These are phyloP conservation scores for Penicilliopsis zonata DNA, from an alignment of 495 filamentous ascomycete genomes.

Conservation along the genomic window DNA sequence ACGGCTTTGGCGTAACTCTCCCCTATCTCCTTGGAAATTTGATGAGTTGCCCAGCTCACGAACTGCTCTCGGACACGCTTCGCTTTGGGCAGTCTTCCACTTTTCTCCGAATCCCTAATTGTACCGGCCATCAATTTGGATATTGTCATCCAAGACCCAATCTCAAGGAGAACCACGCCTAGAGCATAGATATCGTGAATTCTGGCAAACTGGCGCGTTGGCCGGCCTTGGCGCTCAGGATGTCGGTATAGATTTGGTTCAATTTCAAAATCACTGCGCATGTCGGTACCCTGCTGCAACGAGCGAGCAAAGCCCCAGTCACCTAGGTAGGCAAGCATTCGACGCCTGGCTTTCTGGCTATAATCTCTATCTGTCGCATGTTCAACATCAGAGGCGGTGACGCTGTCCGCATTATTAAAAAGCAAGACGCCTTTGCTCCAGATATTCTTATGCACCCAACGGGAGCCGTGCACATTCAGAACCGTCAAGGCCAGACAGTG, in stretches of 20 bases:
- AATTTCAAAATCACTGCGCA: conserved; percentile 8
- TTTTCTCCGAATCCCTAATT: conserved; percentile 6
- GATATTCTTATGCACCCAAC: conserved; percentile 19
- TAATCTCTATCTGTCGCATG: too few species aligned
- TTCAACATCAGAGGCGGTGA: neutral
- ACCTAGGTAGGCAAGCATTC: conserved; percentile 7
- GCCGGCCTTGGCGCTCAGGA: conserved; percentile 13
- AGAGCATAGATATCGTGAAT: conserved; percentile 27
- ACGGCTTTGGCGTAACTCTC: conserved; percentile 8
- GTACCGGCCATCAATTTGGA: conserved; percentile 7
- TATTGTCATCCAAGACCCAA: conserved; percentile 19
- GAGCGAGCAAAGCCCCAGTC: conserved; percentile 14
- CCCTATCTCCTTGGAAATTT: conserved; percentile 9
- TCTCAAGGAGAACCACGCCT: conserved; percentile 26
- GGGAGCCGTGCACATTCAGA: conserved; percentile 12
- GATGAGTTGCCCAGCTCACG: conserved; percentile 2
- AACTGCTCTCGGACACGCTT: conserved; percentile 5
- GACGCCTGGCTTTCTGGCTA: conserved; percentile 4
- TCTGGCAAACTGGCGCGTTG: conserved; percentile 11
- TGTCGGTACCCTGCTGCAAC: conserved; percentile 7
- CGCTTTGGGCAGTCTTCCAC: conserved; percentile 7
- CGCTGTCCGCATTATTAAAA: conserved; percentile 4
- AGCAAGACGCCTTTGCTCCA: conserved; percentile 15
- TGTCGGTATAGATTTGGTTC: conserved; percentile 18
- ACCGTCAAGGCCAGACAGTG: conserved; percentile 10